Percentiles rank a stretch among this genome's conserved stretches.
phyloP scores from a whole-genome alignment of 805 yeast genomes.

The Komagataella pseudopastoris region DNA sequence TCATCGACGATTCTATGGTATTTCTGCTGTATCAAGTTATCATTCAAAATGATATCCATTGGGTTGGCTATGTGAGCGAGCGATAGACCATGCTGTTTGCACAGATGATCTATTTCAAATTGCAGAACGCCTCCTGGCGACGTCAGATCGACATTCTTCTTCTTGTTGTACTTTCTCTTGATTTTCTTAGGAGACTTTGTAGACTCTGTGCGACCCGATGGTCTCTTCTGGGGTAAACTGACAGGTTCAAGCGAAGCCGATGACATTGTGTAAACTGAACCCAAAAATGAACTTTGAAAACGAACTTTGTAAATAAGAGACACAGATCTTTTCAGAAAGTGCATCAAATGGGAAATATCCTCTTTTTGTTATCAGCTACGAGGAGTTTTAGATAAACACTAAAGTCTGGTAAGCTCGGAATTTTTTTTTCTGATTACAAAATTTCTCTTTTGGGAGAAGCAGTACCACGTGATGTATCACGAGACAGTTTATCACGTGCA shows the following conservation, averaged over 20 bases:
- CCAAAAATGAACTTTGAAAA: not conserved
- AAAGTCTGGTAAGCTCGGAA: not conserved
- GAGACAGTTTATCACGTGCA: not conserved
- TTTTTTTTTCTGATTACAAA: no score
- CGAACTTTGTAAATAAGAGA: not conserved
- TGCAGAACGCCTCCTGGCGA: constrained; percentile 72
- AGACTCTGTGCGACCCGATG: not conserved
- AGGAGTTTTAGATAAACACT: not conserved
- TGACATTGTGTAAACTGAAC: not conserved
- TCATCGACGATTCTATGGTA: constrained; percentile 48
- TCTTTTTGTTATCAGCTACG: not conserved
- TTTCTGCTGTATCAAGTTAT: constrained; percentile 26
- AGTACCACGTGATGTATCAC: not conserved
- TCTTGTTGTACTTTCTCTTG: constrained; percentile 40
- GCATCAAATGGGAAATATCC: not conserved
- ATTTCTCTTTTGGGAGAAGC: not conserved
- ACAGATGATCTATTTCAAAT: constrained; percentile 53
- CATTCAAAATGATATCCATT: constrained; percentile 50
- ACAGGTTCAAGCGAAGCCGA: not conserved
- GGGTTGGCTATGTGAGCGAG: constrained; percentile 47
- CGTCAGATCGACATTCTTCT: constrained; percentile 58
- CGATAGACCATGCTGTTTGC: constrained; percentile 26
- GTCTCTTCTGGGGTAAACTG: not conserved
- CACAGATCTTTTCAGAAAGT: not conserved
- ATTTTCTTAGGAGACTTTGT: constrained; percentile 12